Conservation (phyloP, 1,284 basidiomycete species). For the Lentinus polychrous region DNA sequence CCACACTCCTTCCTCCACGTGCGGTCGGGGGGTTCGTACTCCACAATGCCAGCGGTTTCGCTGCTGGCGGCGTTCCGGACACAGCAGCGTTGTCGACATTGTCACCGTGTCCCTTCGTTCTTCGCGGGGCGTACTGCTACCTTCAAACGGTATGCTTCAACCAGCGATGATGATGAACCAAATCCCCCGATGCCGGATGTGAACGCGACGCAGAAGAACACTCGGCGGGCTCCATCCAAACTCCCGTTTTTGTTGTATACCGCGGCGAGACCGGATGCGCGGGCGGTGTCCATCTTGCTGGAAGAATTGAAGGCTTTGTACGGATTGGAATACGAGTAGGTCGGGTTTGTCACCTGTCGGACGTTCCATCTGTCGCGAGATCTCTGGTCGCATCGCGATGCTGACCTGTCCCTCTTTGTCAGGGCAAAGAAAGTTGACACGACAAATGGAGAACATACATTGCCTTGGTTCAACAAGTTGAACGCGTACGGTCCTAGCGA, state of each 20-base stretch:
- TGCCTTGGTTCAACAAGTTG: slow-evolving; percentile 44
- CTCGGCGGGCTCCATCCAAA: no score
- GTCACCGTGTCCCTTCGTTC: slow-evolving; percentile 4
- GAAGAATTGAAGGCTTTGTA: slow-evolving; percentile 21
- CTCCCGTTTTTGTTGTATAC: slow-evolving; percentile 56
- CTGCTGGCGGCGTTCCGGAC: no score
- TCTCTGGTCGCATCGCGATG: neutral
- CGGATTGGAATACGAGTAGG: slow-evolving; percentile 21
- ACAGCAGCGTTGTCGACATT: no score
- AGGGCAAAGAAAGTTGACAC: slow-evolving; percentile 31
- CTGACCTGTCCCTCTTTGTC: slow-evolving; percentile 7
- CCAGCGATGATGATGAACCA: no score
- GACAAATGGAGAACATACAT: slow-evolving; percentile 38
- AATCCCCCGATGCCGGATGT: no score
- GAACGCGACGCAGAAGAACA: no score
- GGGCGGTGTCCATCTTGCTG: slow-evolving; percentile 33
- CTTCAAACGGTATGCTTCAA: no score
- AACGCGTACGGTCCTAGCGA: slow-evolving; percentile 43
- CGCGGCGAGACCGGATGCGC: slow-evolving; percentile 58
- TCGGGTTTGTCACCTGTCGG: slow-evolving; percentile 1
- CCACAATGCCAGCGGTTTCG: no score
- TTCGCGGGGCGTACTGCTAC: no score
- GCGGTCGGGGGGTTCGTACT: no score
- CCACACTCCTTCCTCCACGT: no score
- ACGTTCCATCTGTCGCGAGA: no score